Percentiles rank a stretch among this genome's conserved stretches.
These are phyloP conservation scores for Coemansia sp. DNA, from an alignment of 192 early-diverging fungal genomes.

Conservation along the genomic window DNA sequence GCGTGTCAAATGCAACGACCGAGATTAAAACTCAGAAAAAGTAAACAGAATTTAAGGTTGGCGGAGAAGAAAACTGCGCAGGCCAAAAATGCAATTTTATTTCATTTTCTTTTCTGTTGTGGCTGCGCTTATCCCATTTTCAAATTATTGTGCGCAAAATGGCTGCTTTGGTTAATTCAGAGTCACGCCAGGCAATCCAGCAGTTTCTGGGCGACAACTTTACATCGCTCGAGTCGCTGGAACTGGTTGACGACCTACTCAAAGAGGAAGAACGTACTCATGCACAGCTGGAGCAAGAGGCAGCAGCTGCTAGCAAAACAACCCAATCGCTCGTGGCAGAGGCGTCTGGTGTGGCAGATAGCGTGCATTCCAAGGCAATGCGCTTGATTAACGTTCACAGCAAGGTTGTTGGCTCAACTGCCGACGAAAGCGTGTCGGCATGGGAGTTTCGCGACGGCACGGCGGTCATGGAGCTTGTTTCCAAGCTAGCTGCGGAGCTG, in stretches of 20 bases:
- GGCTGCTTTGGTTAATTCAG: constrained; percentile 7
- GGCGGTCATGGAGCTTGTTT: constrained; percentile 37
- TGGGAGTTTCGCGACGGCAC: constrained; percentile 51
- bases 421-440: constrained; percentile 26
- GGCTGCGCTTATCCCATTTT: not conserved
- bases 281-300: constrained; percentile 23
- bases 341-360: constrained; percentile 10
- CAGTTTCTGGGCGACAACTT: constrained; percentile 46
- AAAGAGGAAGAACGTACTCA: constrained; percentile 41
- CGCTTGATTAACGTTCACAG: constrained; percentile 42
- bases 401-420: constrained; percentile 27
- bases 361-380: constrained; percentile 18
- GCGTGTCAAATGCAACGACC: not conserved
- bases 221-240: constrained; percentile 43
- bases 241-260: constrained; percentile 38
- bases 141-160: constrained; percentile 1
- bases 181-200: constrained; percentile 13
- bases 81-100: not conserved
- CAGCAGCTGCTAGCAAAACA: constrained; percentile 3
- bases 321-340: constrained; percentile 17
- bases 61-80: constrained; percentile 7
- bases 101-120: not conserved
- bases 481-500: constrained; percentile 26
- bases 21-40: not conserved
- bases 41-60: constrained; percentile 1